A percentile compares a stretch with the other conserved stretches of the same genome.
Conservation (phyloP, 2,329 filamentous ascomycete genomes). For the Aspergillus thermomutatus region DNA sequence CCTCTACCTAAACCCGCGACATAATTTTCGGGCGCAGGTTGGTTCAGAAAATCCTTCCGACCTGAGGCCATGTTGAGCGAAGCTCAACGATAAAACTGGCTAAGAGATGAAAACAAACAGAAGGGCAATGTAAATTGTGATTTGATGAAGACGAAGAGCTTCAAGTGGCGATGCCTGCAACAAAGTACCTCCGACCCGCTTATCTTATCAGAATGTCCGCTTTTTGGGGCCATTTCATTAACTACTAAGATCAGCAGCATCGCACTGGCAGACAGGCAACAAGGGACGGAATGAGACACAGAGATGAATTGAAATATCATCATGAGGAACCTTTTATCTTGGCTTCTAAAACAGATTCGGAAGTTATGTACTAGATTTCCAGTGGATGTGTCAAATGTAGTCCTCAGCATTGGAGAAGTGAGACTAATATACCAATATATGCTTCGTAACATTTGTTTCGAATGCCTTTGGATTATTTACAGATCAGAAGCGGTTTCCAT, state of each 20-base stretch:
- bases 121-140: neutral
- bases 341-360: too few relatives aligned
- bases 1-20: slow-evolving; percentile 96
- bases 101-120: slow-evolving; percentile 1
- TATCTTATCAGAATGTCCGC: slow-evolving; percentile 22
- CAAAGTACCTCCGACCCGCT: slow-evolving; percentile 20
- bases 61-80: slow-evolving; percentile 52
- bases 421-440: neutral
- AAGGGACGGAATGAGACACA: neutral
- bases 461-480: neutral
- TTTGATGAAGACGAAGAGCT: neutral
- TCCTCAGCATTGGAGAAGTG: neutral
- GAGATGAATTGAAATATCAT: too few relatives aligned
- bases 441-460: neutral
- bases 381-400: neutral
- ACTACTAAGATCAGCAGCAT: neutral
- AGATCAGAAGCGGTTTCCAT: neutral
- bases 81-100: neutral
- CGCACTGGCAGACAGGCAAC: neutral
- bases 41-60: slow-evolving; percentile 81
- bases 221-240: neutral
- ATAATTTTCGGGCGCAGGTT: slow-evolving; percentile 81
- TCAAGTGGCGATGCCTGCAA: slow-evolving; percentile 8
- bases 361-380: neutral
- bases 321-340: too few relatives aligned